phyloP scores from a whole-genome alignment of 371 early-diverging fungal genomes.

The Mortierella sp. region DNA sequence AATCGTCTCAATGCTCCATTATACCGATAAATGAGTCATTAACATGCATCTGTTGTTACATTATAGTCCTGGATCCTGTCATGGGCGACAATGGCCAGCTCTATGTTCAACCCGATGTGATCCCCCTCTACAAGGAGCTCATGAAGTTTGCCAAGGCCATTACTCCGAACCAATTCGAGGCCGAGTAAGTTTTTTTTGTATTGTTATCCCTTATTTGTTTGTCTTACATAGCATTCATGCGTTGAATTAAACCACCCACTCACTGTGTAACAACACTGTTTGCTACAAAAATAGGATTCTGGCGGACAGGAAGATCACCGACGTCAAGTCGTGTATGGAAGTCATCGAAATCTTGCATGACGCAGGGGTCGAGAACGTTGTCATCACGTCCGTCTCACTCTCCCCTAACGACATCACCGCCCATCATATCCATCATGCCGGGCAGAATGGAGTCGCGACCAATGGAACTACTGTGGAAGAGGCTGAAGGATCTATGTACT shows the following conservation, averaged over 20 bases:
- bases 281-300: conserved; percentile 62
- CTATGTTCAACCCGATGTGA: conserved; percentile 86
- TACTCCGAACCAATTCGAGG: conserved; percentile 96
- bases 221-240: no score
- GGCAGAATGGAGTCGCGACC: neutral
- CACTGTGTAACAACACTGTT: neutral
- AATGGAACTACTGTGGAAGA: neutral
- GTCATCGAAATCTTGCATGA: conserved; percentile 76
- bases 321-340: conserved; percentile 62
- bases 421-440: neutral
- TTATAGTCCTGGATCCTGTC: conserved; percentile 90
- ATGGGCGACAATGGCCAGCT: conserved; percentile 92
- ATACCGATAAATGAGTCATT: neutral
- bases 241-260: neutral
- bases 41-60: neutral
- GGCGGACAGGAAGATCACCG: conserved; percentile 69
- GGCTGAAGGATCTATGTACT: conserved; percentile 27
- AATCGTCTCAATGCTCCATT: neutral
- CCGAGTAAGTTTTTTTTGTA: conserved; percentile 69
- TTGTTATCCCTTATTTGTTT: neutral
- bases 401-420: conserved; percentile 56
- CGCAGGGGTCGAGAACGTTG: conserved; percentile 76
- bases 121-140: conserved; percentile 83
- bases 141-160: conserved; percentile 79
- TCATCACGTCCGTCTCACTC: conserved; percentile 78